A percentile compares a stretch with the other conserved stretches of the same genome.
These are phyloP conservation scores for Protea cynaroides DNA, from an alignment of 164 flowering plant species.

Conservation along the genomic window DNA sequence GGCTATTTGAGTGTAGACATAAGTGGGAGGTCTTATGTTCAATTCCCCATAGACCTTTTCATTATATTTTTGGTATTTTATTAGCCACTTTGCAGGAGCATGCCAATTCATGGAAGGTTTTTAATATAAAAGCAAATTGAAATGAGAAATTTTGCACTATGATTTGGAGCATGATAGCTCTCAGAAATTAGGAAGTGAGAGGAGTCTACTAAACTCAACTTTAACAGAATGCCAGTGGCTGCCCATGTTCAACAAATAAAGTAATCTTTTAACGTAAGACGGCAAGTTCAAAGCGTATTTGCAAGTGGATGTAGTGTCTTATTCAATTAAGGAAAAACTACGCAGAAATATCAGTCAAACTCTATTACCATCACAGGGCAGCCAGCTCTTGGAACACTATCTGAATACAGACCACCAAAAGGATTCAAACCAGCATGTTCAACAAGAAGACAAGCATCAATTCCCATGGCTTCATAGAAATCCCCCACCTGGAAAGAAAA, in stretches of 20 bases:
- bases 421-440: constrained; percentile 99
- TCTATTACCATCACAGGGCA: constrained; percentile 83
- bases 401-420: constrained; percentile 85
- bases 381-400: constrained; percentile 93
- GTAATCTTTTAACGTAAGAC: not conserved
- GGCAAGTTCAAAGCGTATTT: not conserved
- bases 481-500: constrained; percentile 73
- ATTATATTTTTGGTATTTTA: too few species aligned
- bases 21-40: too few species aligned
- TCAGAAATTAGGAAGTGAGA: too few species aligned
- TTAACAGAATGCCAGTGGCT: not conserved
- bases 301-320: not conserved
- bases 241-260: not conserved
- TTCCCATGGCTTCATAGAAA: constrained; percentile 93
- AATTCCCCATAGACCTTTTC: too few species aligned
- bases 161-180: too few species aligned
- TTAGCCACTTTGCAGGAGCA: too few species aligned
- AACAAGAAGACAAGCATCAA: constrained; percentile 96
- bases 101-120: too few species aligned
- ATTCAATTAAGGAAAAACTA: not conserved
- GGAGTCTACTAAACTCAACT: too few species aligned
- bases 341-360: not conserved
- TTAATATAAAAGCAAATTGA: too few species aligned
- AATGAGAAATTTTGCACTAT: too few species aligned
- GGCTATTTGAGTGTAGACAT: too few species aligned